Evolutionary conservation across 2,329 filamentous ascomycete species (phyloP), one percentile per base, ranked within the genome.

Genomic region (Fusarium domesticum): DNA sequence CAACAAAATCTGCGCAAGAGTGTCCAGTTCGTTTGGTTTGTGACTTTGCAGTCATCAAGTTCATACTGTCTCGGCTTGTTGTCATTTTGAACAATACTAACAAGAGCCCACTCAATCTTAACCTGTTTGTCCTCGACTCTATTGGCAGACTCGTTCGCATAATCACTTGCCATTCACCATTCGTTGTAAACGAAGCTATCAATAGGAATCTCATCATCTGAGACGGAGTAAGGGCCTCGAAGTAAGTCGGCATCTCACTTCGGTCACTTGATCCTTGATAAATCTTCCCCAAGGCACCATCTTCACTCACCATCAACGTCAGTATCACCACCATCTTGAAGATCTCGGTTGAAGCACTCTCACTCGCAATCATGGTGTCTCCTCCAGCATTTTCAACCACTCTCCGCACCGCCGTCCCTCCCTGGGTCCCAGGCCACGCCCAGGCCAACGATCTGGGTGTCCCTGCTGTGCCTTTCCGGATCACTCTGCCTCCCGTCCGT

Each of bases 351-450:
- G n/a, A n/a, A n/a, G n/a, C n/a, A n/a, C n/a, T n/a, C n/a, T n/a
- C 7, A 28, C 7, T 28, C 25, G 12, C 25, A 18, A 33, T 2
- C 6, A 56, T 56, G 53, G n/a, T 30, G 3, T 31, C 36, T 5
- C 18, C 38, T 17, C 37, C 40, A 1, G 19, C 32, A 2, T 50
- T 57, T 17, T 50, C 54, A 10, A 32, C 25, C 14, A 44, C 37
- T 36, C 47, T 58, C 6, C 14, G 34, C 30, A 56, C 55, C 20
- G 34, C 50, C 32, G 18, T 39, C 8, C 53, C 45, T 6, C 43
- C 43, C 5, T 57, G 47, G 52, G 47, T 23, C 16, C 37, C 44
- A 23, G 25, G 8, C 7, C 6, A 28, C 1, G 18, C 18, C 33
- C 25, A 20, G 2, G 16, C 34, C 23, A 28, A 28, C 28, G 16